Conservation (phyloP, 2,329 filamentous ascomycete genomes). For the Zymoseptoria crescenta region DNA sequence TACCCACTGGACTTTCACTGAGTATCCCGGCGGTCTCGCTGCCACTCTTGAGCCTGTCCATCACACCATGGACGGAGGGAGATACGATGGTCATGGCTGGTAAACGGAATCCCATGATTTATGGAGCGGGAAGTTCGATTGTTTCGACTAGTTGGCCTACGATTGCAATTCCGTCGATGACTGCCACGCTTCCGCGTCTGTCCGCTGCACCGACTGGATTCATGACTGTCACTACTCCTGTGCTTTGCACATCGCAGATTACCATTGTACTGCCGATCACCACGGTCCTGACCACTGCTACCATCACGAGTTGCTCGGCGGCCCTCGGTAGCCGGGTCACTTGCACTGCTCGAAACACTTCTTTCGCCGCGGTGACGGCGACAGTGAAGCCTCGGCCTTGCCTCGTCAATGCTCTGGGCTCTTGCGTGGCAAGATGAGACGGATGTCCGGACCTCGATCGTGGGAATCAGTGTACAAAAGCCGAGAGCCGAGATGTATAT, state of each 20-base stretch:
- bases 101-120: constrained; percentile 7
- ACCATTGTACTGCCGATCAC: constrained; percentile 15
- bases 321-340: background rate
- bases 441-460: too few relatives aligned
- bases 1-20: too few relatives aligned
- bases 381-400: background rate
- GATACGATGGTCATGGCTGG: constrained; percentile 16
- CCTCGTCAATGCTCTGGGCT: too few relatives aligned
- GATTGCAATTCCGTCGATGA: background rate
- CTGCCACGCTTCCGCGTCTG: background rate
- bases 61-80: constrained; percentile 2
- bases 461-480: too few relatives aligned
- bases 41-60: too few relatives aligned
- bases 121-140: constrained; percentile 4
- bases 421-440: too few relatives aligned
- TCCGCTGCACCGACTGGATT: constrained; percentile 1
- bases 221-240: constrained; percentile 4
- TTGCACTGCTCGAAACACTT: background rate
- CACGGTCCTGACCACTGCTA: constrained; percentile 18
- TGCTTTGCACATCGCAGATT: constrained; percentile 5
- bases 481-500: too few relatives aligned
- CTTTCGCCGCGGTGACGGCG: background rate
- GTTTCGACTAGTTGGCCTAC: background rate
- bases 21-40: too few relatives aligned
- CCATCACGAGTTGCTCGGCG: constrained; percentile 18